phyloP scores from a whole-genome alignment of 768 basidiomycete species.

The Hortiboletus flavorubellus region DNA sequence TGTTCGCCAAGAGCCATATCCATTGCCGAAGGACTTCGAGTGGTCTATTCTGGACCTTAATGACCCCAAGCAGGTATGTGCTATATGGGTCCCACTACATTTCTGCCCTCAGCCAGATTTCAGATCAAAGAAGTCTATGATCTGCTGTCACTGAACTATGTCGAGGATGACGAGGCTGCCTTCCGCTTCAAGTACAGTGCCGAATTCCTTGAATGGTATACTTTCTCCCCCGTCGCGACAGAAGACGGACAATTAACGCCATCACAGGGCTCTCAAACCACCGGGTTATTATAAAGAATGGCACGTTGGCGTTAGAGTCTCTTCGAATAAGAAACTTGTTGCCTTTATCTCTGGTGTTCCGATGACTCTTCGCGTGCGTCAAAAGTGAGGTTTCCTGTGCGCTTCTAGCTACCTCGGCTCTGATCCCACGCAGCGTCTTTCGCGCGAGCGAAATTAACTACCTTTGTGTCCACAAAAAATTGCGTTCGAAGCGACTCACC shows the following conservation, averaged over 20 bases:
- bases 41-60: constrained; percentile 84
- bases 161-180: constrained; percentile 94
- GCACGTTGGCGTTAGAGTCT: constrained; percentile 94
- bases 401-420: not conserved
- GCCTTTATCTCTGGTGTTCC: constrained; percentile 97
- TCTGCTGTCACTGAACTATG: constrained; percentile 88
- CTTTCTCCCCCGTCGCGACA: not conserved
- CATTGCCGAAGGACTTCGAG: constrained; percentile 88
- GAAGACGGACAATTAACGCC: not conserved
- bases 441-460: constrained; percentile 91
- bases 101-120: not conserved
- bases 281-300: constrained; percentile 93
- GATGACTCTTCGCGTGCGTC: constrained; percentile 77
- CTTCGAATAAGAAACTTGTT: constrained; percentile 87
- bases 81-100: not conserved
- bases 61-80: constrained; percentile 64
- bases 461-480: constrained; percentile 95
- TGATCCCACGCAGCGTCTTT: constrained; percentile 50
- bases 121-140: constrained; percentile 92
- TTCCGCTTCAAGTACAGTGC: constrained; percentile 96
- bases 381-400: constrained; percentile 53
- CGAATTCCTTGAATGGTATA: constrained; percentile 89
- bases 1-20: constrained; percentile 84
- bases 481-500: constrained; percentile 90
- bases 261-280: constrained; percentile 82